Evolutionary conservation across 108 stramenopile species (phyloP), one percentile per base, ranked within the genome.

Genomic region (Parmales sp.): DNA sequence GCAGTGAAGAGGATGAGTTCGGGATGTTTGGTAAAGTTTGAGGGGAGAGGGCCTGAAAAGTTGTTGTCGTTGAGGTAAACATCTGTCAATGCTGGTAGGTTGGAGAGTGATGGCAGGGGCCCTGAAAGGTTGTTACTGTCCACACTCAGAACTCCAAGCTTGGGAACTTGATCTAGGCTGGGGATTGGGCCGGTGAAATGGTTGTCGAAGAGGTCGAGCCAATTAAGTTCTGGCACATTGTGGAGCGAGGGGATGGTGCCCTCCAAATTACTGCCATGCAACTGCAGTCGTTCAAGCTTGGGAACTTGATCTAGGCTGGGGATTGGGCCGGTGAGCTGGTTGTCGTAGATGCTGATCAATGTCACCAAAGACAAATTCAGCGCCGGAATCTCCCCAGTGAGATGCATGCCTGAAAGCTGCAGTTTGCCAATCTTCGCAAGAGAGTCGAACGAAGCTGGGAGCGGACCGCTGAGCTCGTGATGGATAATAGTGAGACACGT

Each of bases 51-150:
- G 6, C 54, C 54, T 13, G 54, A 60, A 34, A 60, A 34, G 4
- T 29, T 28, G 54, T 60, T 60, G 54, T 60, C 36, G 3, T 60
- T 9, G 54, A 60, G 29, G 8, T 60, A 29, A 34, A 60, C 31
- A 34, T 4, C 5, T 60, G 29, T 3, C 31, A 60, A 34, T 28
- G 9, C 3, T 7, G 54, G 54, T 9, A 34, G 29, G 13, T 28
- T 34, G 54, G 54, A 9, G 54, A 60, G 22, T 5, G 54, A 29
- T 31, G 54, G 54, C 1, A 60, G 54, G 4, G 54, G 28, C 28
- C 54, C 54, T 28, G 54, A 60, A 34, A 60, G 54, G 29, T 60
- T 60, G 54, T 60, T 60, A 34, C 36, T 34, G 54, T 60, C 36
- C 31, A 60, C 31, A 16, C 3, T 6, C 31, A 60, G 54, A 26